A percentile compares a stretch with the other conserved stretches of the same genome.
phyloP scores from a whole-genome alignment of 768 basidiomycete species.

The Macrolepiota dolichaula region DNA sequence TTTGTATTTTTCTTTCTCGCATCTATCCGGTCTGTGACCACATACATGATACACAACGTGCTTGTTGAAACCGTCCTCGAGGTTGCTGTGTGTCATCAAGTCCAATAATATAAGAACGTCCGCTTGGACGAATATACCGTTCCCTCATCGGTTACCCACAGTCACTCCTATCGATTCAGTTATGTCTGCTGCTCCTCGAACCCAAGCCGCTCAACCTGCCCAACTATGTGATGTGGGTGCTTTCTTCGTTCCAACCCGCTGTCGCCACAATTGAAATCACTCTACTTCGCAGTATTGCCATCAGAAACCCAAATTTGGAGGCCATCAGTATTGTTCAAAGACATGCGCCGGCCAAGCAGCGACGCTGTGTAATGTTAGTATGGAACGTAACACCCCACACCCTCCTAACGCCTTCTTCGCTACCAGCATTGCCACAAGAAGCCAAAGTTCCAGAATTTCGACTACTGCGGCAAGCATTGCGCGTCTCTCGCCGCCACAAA shows the following conservation, averaged over 20 bases:
- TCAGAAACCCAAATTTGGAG: slow-evolving; percentile 44
- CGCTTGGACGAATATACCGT: not conserved
- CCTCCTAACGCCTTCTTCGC: not conserved
- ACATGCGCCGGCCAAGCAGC: slow-evolving; percentile 49
- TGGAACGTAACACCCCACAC: not conserved
- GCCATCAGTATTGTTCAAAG: slow-evolving; percentile 48
- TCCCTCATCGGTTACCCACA: slow-evolving; percentile 4
- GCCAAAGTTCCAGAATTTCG: slow-evolving; percentile 56
- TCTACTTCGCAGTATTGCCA: slow-evolving; percentile 41
- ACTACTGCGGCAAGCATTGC: slow-evolving; percentile 66
- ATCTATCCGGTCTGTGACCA: not conserved
- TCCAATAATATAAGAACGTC: slow-evolving; percentile 16
- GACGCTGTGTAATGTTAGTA: slow-evolving; percentile 40
- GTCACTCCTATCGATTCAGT: slow-evolving; percentile 9
- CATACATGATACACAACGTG: slow-evolving; percentile 8
- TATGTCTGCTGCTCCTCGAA: slow-evolving; percentile 30
- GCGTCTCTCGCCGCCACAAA: slow-evolving; percentile 41
- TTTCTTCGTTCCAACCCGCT: not conserved
- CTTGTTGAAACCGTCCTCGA: slow-evolving; percentile 20
- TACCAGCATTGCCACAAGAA: slow-evolving; percentile 52
- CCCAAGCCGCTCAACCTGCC: slow-evolving; percentile 19
- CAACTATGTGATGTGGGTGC: slow-evolving; percentile 39
- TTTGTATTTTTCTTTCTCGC: slow-evolving; percentile 11
- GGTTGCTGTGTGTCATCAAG: slow-evolving; percentile 12
- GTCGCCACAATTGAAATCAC: slow-evolving; percentile 8